Evolutionary conservation across 2,329 filamentous ascomycete genomes (phyloP).

Genomic region (Aspergillus puulaauensis): DNA sequence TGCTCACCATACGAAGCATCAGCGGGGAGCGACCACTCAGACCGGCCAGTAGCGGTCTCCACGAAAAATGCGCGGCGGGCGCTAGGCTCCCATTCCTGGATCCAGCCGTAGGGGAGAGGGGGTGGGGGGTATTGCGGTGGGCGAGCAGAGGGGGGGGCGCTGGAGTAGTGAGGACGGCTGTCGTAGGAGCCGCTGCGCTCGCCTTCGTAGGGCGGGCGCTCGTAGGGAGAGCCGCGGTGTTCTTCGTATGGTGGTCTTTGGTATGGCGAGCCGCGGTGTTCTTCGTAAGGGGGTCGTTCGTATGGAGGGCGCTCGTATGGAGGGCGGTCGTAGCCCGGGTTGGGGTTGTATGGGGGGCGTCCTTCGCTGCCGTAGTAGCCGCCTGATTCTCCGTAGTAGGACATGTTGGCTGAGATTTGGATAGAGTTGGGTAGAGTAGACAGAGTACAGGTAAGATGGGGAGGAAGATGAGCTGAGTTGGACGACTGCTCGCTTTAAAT

Average conservation of each 20-base stretch:
- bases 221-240: conserved; percentile 14
- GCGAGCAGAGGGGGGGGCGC: conserved; percentile 26
- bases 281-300: conserved; percentile 5
- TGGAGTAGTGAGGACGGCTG: conserved; percentile 28
- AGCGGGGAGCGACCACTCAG: conserved; percentile 63
- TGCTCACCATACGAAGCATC: conserved; percentile 16
- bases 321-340: conserved; percentile 4
- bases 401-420: conserved; percentile 11
- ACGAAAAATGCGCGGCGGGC: conserved; percentile 65
- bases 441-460: neutral
- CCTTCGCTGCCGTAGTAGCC: conserved; percentile 11
- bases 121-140: conserved; percentile 47
- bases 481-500: conserved; percentile 5
- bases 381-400: conserved; percentile 15
- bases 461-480: neutral
- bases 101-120: conserved; percentile 60
- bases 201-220: conserved; percentile 16
- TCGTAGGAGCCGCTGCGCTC: neutral
- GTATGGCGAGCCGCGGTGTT: conserved; percentile 4
- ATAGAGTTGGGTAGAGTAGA: neutral
- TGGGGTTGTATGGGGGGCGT: neutral
- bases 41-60: conserved; percentile 59
- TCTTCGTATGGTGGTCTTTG: conserved; percentile 12
- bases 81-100: conserved; percentile 61
- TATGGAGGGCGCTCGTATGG: conserved; percentile 13